phyloP scores from a whole-genome alignment of 2,329 filamentous ascomycete genomes.

The Colletotrichum shisoi region DNA sequence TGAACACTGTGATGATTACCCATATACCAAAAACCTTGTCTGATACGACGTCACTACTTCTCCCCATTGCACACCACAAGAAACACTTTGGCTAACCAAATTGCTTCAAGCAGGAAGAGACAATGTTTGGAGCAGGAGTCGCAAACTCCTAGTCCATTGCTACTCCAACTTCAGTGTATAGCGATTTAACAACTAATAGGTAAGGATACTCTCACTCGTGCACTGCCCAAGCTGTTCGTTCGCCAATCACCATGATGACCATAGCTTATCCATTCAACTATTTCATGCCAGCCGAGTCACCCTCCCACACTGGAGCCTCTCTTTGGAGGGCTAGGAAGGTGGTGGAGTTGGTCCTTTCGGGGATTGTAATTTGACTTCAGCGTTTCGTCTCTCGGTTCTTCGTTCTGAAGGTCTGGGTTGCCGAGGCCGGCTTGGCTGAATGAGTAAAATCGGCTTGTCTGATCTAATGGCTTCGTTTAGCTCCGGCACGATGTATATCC shows the following conservation, averaged over 20 bases:
- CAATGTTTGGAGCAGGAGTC: background rate
- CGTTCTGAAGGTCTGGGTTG: constrained; percentile 54
- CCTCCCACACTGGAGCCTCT: constrained; percentile 73
- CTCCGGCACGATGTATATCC: background rate
- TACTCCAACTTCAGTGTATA: background rate
- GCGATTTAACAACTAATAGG: background rate
- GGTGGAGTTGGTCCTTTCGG: constrained; percentile 70
- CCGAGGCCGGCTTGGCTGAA: constrained; percentile 66
- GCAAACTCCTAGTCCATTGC: too few species aligned
- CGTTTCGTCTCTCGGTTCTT: constrained; percentile 47
- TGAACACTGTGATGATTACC: constrained; percentile 72
- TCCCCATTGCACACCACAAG: background rate
- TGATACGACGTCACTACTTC: constrained; percentile 50
- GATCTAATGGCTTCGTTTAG: constrained; percentile 41
- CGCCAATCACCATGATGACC: constrained; percentile 60
- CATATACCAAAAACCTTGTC: constrained; percentile 71
- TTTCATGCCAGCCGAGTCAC: constrained; percentile 72
- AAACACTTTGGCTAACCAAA: constrained; percentile 6
- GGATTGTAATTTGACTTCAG: constrained; percentile 68
- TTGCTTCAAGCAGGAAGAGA: background rate
- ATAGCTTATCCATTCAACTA: constrained; percentile 82
- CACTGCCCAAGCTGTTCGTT: background rate
- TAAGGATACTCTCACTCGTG: constrained; percentile 5
- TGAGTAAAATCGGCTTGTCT: constrained; percentile 76
- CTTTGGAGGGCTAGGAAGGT: constrained; percentile 68